phyloP scores from a whole-genome alignment of 495 filamentous ascomycete species.

The Aspergillus ellipticus region DNA sequence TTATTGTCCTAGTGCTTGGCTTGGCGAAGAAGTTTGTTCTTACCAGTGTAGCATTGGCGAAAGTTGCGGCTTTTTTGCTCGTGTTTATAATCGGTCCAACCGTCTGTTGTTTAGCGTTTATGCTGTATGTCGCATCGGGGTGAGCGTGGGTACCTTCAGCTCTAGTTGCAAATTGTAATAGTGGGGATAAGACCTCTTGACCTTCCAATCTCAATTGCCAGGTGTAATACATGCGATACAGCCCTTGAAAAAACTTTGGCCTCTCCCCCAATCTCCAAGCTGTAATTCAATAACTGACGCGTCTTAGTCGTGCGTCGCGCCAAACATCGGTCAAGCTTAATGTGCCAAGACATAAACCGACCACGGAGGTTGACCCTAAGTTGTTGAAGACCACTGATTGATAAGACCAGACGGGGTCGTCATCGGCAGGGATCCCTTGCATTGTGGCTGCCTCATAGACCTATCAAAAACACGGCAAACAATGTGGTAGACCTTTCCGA shows the following conservation, averaged over 20 bases:
- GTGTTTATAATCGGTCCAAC: conserved; percentile 2
- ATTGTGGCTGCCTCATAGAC: not conserved
- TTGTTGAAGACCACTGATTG: no score
- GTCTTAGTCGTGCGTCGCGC: not conserved
- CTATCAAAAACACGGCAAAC: not conserved
- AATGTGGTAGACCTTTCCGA: no score
- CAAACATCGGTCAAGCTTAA: not conserved
- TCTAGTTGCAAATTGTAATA: conserved; percentile 5
- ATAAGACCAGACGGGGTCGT: not conserved
- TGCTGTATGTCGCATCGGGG: conserved; percentile 30
- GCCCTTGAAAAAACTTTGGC: not conserved
- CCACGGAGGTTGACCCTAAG: no score
- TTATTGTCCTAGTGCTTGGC: conserved; percentile 1
- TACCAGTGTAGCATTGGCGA: conserved; percentile 6
- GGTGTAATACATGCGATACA: not conserved
- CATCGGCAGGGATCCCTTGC: not conserved
- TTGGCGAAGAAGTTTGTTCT: conserved; percentile 3
- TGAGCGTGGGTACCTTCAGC: conserved; percentile 23
- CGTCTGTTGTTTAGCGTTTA: conserved; percentile 29
- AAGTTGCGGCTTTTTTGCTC: conserved; percentile 3
- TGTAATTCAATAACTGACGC: no score
- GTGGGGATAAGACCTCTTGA: conserved; percentile 3
- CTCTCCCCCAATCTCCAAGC: no score
- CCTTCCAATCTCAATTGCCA: not conserved
- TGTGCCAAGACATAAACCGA: not conserved